These are phyloP conservation scores for Chenopodium formosanum DNA, from an alignment of 148 eudicot species.

Conservation along the genomic window DNA sequence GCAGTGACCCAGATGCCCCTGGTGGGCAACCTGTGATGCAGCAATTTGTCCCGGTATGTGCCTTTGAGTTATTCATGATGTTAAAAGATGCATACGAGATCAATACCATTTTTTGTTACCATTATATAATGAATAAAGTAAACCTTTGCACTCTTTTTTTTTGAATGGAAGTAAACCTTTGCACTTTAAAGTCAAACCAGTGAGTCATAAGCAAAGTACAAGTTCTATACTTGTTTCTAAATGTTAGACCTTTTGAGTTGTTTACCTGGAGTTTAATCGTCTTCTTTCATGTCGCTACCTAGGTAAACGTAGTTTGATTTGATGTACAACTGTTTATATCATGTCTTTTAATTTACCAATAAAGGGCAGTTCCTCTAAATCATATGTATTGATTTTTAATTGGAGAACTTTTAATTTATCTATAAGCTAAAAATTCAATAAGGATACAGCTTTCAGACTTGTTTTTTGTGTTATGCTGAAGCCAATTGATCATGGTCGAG, in stretches of 20 bases:
- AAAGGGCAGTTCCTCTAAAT: too few relatives aligned
- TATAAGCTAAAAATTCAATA: too few relatives aligned
- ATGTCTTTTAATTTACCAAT: too few relatives aligned
- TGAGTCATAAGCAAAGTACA: not conserved
- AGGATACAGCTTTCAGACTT: too few relatives aligned
- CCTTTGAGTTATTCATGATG: slow-evolving; percentile 5
- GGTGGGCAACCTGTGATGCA: slow-evolving; percentile 96
- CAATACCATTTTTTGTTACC: not conserved
- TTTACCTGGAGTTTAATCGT: not conserved
- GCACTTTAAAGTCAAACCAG: not conserved
- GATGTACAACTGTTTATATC: too few relatives aligned
- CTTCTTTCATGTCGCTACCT: too few relatives aligned
- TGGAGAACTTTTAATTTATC: too few relatives aligned
- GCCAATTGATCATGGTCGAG: too few relatives aligned
- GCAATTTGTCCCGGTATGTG: slow-evolving; percentile 69
- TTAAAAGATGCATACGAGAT: not conserved
- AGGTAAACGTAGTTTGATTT: too few relatives aligned
- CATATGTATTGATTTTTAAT: too few relatives aligned
- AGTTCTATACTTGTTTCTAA: not conserved
- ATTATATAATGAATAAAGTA: not conserved
- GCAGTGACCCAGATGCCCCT: slow-evolving; percentile 92
- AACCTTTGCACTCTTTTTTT: not conserved
- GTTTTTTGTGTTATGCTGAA: too few relatives aligned
- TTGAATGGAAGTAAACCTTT: too few relatives aligned
- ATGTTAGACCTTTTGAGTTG: not conserved